A percentile compares a stretch with the other conserved stretches of the same genome.
These are phyloP conservation scores for Phytophthora nicotianae DNA, from an alignment of 352 stramenopile genomes.

Conservation along the genomic window DNA sequence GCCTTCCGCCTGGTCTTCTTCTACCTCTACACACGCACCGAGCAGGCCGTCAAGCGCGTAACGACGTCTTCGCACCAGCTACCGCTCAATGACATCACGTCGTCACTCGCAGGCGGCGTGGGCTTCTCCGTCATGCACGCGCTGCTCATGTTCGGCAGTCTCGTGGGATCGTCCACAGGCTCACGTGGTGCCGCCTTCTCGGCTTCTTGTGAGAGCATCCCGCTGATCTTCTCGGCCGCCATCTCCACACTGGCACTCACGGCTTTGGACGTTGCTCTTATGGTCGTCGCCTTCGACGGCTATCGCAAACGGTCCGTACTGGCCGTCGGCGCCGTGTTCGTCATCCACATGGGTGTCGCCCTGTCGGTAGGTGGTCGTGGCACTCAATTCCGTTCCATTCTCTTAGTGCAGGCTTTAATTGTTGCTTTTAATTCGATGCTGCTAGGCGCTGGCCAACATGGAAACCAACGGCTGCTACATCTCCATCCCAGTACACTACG, in stretches of 20 bases:
- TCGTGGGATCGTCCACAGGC: slow-evolving; percentile 72
- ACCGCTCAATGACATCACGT: slow-evolving; percentile 86
- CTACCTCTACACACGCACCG: slow-evolving; percentile 75
- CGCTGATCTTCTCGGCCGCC: slow-evolving; percentile 70
- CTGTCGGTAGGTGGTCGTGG: slow-evolving; percentile 57
- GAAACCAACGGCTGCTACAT: slow-evolving; percentile 78
- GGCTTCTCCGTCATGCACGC: slow-evolving; percentile 86
- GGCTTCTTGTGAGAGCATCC: slow-evolving; percentile 68
- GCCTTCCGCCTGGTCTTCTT: slow-evolving; percentile 75
- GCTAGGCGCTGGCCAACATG: slow-evolving; percentile 72
- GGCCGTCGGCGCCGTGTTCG: slow-evolving; percentile 53
- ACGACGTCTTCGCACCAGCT: slow-evolving; percentile 78
- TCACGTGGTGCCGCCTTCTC: slow-evolving; percentile 77
- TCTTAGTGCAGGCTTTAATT: slow-evolving; percentile 7
- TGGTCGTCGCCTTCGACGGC: slow-evolving; percentile 83
- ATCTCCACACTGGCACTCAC: slow-evolving; percentile 79
- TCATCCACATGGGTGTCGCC: slow-evolving; percentile 78
- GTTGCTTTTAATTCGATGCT: slow-evolving; percentile 1
- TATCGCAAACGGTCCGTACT: slow-evolving; percentile 69
- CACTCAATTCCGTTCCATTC: background rate
- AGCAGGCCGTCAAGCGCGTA: slow-evolving; percentile 75
- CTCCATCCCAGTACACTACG: slow-evolving; percentile 81
- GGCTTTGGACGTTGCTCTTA: slow-evolving; percentile 78
- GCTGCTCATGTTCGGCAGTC: slow-evolving; percentile 85
- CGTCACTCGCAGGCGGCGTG: slow-evolving; percentile 75